Percentiles rank a stretch among this genome's conserved stretches.
These are phyloP conservation scores for Xylariaceae sp. DNA, from an alignment of 2,329 filamentous ascomycete species.

Conservation along the genomic window DNA sequence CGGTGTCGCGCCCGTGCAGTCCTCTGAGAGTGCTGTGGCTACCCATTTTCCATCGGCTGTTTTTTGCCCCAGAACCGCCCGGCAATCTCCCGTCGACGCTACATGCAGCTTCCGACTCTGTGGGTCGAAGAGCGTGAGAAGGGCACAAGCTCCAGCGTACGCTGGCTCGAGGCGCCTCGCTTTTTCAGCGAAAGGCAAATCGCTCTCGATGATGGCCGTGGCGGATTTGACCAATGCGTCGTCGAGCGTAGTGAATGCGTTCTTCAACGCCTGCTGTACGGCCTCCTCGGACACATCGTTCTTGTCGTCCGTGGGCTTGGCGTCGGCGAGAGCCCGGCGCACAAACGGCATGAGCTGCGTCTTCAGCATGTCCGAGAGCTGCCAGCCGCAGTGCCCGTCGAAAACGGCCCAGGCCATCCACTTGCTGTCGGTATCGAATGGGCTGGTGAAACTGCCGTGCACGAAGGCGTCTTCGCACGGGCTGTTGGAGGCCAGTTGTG, in stretches of 20 bases:
- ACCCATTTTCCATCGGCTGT: slow-evolving; percentile 58
- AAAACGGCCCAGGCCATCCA: slow-evolving; percentile 47
- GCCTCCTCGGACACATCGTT: slow-evolving; percentile 32
- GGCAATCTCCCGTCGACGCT: slow-evolving; percentile 70
- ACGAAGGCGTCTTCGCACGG: slow-evolving; percentile 45
- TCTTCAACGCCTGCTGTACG: slow-evolving; percentile 46
- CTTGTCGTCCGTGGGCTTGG: slow-evolving; percentile 26
- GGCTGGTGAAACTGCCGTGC: slow-evolving; percentile 42
- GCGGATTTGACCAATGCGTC: slow-evolving; percentile 41
- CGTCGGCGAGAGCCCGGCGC: slow-evolving; percentile 34
- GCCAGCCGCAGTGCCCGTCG: slow-evolving; percentile 47
- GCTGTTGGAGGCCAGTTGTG: slow-evolving; percentile 43
- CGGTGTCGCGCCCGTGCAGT: slow-evolving; percentile 70
- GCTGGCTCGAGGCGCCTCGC: slow-evolving; percentile 39
- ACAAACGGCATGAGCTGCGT: slow-evolving; percentile 42
- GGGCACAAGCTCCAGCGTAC: slow-evolving; percentile 42
- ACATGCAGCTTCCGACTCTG: slow-evolving; percentile 60
- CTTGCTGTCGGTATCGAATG: slow-evolving; percentile 30
- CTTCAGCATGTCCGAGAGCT: slow-evolving; percentile 42
- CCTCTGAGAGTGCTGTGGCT: slow-evolving; percentile 62
- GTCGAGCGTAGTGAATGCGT: slow-evolving; percentile 49
- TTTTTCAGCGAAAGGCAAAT: slow-evolving; percentile 39
- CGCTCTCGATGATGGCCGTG: slow-evolving; percentile 39
- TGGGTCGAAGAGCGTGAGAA: slow-evolving; percentile 66
- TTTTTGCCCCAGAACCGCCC: slow-evolving; percentile 28